Percentiles rank a stretch among this genome's conserved stretches.
Conservation (phyloP, 495 filamentous ascomycete species). For the Penicillium pulvis region DNA sequence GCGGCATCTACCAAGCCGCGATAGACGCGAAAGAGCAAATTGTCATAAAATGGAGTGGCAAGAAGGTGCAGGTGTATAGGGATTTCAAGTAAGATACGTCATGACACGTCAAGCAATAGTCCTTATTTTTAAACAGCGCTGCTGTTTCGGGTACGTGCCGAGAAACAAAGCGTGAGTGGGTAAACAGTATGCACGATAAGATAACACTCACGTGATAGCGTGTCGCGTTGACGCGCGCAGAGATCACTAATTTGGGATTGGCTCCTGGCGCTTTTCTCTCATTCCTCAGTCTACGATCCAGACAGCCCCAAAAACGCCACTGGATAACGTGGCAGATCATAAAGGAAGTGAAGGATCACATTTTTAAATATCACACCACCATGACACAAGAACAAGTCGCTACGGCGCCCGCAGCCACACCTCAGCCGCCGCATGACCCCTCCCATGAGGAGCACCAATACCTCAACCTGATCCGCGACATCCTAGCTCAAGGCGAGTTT, state of each 20-base stretch:
- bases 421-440: constrained; percentile 21
- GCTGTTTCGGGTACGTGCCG: background rate
- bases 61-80: too few species aligned
- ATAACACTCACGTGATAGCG: constrained; percentile 23
- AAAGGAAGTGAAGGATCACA: background rate
- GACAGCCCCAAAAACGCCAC: background rate
- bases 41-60: too few species aligned
- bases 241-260: background rate
- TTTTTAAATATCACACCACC: background rate
- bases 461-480: constrained; percentile 72
- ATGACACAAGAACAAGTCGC: constrained; percentile 31
- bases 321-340: background rate
- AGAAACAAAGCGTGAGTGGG: too few species aligned
- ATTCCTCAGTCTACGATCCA: background rate
- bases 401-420: constrained; percentile 16
- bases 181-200: background rate
- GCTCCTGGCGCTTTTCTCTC: background rate
- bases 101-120: too few species aligned
- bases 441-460: constrained; percentile 76
- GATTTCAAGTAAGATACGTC: too few species aligned
- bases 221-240: constrained; percentile 26
- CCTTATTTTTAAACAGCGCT: too few species aligned
- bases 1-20: too few species aligned
- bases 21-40: too few species aligned
- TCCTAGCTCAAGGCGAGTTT: constrained; percentile 74